Base-by-base conservation (phyloP, 2,329 filamentous ascomycete genomes). In the Apiospora saccharicola region DNA sequence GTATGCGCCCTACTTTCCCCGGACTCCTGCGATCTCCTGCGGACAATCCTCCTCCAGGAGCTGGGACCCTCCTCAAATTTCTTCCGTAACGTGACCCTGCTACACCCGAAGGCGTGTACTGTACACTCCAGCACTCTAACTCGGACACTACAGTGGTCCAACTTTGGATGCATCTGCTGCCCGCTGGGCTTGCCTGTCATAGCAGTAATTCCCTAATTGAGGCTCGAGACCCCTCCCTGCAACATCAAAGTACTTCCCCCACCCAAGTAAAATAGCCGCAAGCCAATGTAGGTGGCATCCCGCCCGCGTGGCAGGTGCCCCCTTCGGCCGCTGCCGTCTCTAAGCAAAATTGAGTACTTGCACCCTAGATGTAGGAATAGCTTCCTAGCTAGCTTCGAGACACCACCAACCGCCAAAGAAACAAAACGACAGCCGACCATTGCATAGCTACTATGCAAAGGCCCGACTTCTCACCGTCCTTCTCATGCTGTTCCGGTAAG, bases 21-120 rank as follows among this genome's bases (percentile, higher is more conserved):
- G 57, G 57, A 41, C 57, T 64, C 57, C 57, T 64, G 57, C 57
- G 57, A 41, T 64, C 57, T 64, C 57, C 57, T 64, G 57, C 57
- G 57, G 57, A n/a, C 57, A n/a, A n/a, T n/a, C 4, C 2, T 13
- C 19, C 57, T 41, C 57, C 57, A 64, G 19, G 19, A 13, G 13
- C 53, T 26, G 7, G 19, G 53, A n/a, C 16, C 16, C 53, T 41
- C 30, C 30, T 22, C 57, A 10, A 64, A 14, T n/a, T 37, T 34
- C 22, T 61, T 37, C 53, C 53, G 53, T 61, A 61, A 61, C 53
- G 53, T 61, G 53, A 61, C 53, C 57, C 57, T 41, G 57, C 34
- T n/a, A 14, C 34, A 64, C 57, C 57, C 57, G 57, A 41, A 3
- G 41, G 41, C 57, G 57, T 64, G 34, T 64, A 64, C 57, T n/a